Evolutionary conservation across 306 rosid species (phyloP), one percentile per base, ranked within the genome.

Genomic region (Medicago truncatula): DNA sequence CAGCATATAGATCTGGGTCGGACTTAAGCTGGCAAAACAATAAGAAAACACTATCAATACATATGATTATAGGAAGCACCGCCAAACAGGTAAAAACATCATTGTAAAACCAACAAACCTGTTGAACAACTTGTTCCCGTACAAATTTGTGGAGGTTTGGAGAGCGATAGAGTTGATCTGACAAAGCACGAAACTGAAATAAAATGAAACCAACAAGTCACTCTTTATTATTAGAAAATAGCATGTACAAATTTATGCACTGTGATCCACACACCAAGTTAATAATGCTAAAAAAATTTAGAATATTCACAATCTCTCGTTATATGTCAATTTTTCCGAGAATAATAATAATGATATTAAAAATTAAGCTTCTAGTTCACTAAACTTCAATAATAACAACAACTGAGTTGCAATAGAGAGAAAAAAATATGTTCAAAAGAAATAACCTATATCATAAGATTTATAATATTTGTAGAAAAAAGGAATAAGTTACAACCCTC

Each of bases 111-210:
- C 41, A 74, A 73, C 70, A 7, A 83, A 95, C 99, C 99, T 95
- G 99, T 71, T 54, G 73, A 87, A 85, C 34, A 85, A 95, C 81
- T 76, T 92, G 97, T 78, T 89, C 91, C 75, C 99, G 80, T 71
- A 95, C 99, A 83, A 84, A 78, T 41, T 87, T 85, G 83, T 95
- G 97, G 78, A 88, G 89, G 17, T 84, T 93, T 14, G 92, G 78
- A 75, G 99, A 90, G 36, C 99, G 96, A 68, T 95, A 92, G 17
- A 95, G 92, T 69, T 95, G 99, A 82, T 95, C 99, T 15, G 99
- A 95, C 80, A 95, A 81, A 69, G 99, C 87, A 58, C 97, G 97
- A 83, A 95, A 95, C 99, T 95, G 92, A 44, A 67, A 83, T 68
- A 82, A 79, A 43, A 76, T 49, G 38, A 63, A 74, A 72, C 66